phyloP scores from a whole-genome alignment of 345 rosid species.

The Reutealis trisperma region DNA sequence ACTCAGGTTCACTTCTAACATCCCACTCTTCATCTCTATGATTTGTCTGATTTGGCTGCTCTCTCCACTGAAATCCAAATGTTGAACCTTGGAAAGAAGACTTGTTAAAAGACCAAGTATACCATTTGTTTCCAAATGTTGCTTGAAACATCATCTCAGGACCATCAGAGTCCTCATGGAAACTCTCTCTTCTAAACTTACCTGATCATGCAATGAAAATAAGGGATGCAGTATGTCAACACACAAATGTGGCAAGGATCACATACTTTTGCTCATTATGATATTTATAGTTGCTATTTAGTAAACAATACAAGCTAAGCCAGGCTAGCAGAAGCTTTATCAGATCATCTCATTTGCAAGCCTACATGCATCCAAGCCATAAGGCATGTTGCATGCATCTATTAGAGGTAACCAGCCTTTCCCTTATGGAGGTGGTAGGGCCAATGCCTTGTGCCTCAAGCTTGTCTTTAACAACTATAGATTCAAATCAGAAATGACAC shows the following conservation, averaged over 20 bases:
- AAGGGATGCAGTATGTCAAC: background rate
- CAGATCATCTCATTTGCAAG: too few relatives aligned
- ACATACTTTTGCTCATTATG: too few relatives aligned
- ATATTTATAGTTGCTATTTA: too few relatives aligned
- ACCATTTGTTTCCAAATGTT: slow-evolving; percentile 53
- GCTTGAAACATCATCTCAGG: slow-evolving; percentile 45
- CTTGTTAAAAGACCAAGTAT: slow-evolving; percentile 44
- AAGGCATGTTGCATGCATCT: too few relatives aligned
- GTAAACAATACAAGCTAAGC: too few relatives aligned
- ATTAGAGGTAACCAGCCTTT: too few relatives aligned
- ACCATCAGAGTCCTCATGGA: slow-evolving; percentile 43
- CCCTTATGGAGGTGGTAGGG: too few relatives aligned
- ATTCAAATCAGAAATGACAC: too few relatives aligned
- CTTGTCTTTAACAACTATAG: too few relatives aligned
- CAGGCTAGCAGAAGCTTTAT: too few relatives aligned
- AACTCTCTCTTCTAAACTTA: slow-evolving; percentile 42
- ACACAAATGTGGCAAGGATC: background rate
- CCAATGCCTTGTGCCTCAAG: too few relatives aligned
- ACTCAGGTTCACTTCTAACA: slow-evolving; percentile 38
- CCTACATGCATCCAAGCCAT: too few relatives aligned
- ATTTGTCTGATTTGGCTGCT: slow-evolving; percentile 46
- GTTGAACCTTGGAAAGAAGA: slow-evolving; percentile 33
- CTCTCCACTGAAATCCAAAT: slow-evolving; percentile 65
- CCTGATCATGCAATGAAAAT: slow-evolving; percentile 35
- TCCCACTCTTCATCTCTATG: slow-evolving; percentile 45